phyloP scores from a whole-genome alignment of 176 grass and related monocot species.

The Puya raimondii region DNA sequence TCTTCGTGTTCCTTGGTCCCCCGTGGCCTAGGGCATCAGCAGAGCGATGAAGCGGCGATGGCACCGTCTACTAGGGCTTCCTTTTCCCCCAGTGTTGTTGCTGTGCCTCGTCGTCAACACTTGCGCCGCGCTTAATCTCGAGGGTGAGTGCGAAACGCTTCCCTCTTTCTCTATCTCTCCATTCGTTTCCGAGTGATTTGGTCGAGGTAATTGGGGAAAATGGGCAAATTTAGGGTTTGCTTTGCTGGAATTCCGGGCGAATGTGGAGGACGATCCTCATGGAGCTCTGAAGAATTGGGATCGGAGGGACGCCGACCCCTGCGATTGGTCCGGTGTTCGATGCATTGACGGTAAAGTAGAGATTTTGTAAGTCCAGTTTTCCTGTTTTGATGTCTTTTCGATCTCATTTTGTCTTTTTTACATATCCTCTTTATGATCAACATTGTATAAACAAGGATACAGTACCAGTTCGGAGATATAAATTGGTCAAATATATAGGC shows the following conservation, averaged over 20 bases:
- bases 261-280: constrained; percentile 62
- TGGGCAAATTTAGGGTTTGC: constrained; percentile 43
- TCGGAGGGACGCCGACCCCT: constrained; percentile 38
- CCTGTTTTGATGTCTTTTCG: neutral
- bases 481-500: too few species aligned
- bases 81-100: neutral
- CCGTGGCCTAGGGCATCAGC: neutral
- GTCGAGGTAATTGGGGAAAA: neutral
- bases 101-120: neutral
- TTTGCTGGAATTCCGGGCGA: constrained; percentile 55
- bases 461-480: neutral
- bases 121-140: constrained; percentile 6
- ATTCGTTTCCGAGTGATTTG: neutral
- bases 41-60: neutral
- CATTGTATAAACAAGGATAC: neutral
- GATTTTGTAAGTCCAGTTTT: constrained; percentile 55
- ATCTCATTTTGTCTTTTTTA: neutral
- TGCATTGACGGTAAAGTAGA: constrained; percentile 73
- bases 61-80: neutral
- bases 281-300: constrained; percentile 71
- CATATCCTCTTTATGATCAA: neutral
- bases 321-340: constrained; percentile 55
- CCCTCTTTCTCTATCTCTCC: neutral
- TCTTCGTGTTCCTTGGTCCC: neutral
- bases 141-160: neutral